phyloP scores from a whole-genome alignment of 495 filamentous ascomycete genomes.

The Neurospora tetrasperma region DNA sequence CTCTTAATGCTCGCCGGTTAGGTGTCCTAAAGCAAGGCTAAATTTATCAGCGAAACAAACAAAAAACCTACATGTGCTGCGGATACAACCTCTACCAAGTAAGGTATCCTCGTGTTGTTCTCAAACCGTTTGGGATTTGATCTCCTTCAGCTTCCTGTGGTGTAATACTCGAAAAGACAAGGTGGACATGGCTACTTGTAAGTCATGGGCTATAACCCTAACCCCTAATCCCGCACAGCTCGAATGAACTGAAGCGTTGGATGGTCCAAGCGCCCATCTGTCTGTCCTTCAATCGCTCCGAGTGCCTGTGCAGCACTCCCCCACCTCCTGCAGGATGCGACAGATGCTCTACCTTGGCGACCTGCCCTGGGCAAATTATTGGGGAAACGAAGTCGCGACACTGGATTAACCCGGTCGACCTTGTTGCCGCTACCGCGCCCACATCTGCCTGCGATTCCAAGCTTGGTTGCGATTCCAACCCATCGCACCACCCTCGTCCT shows the following conservation, averaged over 20 bases:
- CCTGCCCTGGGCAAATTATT: constrained; percentile 7
- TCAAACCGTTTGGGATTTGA: background rate
- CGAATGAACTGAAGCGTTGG: background rate
- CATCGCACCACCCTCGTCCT: background rate
- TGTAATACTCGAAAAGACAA: background rate
- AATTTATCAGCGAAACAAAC: background rate
- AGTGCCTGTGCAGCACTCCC: background rate
- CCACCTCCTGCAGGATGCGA: constrained; percentile 3
- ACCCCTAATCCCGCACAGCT: background rate
- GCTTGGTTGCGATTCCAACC: background rate
- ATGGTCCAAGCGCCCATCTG: background rate
- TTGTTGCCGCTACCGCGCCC: background rate
- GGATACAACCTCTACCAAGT: background rate
- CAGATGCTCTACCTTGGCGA: background rate
- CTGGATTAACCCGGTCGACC: background rate
- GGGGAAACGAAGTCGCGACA: background rate
- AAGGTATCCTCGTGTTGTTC: background rate
- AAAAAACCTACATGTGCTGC: background rate
- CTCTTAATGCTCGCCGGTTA: background rate
- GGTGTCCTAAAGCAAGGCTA: background rate
- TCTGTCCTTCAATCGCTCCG: background rate
- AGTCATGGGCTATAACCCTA: background rate
- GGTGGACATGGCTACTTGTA: background rate
- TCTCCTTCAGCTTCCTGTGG: background rate
- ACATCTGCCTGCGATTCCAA: background rate